Percentiles rank a stretch among this genome's conserved stretches.
Evolutionary conservation across 176 grass and related monocot species (phyloP).

Genomic region (Avena eriantha): DNA sequence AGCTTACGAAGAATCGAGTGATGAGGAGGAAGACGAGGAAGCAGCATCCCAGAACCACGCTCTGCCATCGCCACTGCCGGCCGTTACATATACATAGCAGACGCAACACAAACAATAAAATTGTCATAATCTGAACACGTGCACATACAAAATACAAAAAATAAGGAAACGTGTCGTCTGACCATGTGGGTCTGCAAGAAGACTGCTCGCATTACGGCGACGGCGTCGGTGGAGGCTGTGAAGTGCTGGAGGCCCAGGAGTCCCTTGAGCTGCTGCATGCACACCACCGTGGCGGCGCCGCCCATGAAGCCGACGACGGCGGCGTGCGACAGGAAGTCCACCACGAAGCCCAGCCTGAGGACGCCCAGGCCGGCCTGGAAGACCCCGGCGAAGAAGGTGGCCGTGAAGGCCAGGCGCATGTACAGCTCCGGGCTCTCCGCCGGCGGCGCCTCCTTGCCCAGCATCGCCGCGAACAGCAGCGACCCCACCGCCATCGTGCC

Average conservation of each 20-base stretch:
- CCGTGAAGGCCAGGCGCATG: conserved; percentile 59
- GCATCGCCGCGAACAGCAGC: conserved; percentile 58
- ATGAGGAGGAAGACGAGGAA: conserved; percentile 55
- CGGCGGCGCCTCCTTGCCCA: conserved; percentile 41
- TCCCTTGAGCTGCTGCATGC: conserved; percentile 60
- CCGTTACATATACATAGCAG: background rate
- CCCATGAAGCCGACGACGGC: conserved; percentile 72
- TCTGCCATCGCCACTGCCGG: conserved; percentile 63
- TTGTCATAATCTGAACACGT: background rate
- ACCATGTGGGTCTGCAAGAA: conserved; percentile 53
- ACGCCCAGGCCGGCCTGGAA: conserved; percentile 59
- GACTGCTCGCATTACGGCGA: conserved; percentile 44
- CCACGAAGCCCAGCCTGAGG: conserved; percentile 59
- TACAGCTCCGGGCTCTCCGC: conserved; percentile 48
- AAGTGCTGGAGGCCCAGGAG: conserved; percentile 59
- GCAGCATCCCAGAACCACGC: conserved; percentile 51
- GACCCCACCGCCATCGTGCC: conserved; percentile 53
- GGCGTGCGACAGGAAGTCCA: conserved; percentile 70
- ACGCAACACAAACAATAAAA: background rate
- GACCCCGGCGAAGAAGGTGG: conserved; percentile 73
- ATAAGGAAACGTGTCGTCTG: background rate
- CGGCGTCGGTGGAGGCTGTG: conserved; percentile 46
- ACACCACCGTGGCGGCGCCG: conserved; percentile 58
- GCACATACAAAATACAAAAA: background rate
- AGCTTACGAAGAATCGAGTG: conserved; percentile 56